These are phyloP conservation scores for Mycena capillaripes DNA, from an alignment of 768 basidiomycete species.

Conservation along the genomic window DNA sequence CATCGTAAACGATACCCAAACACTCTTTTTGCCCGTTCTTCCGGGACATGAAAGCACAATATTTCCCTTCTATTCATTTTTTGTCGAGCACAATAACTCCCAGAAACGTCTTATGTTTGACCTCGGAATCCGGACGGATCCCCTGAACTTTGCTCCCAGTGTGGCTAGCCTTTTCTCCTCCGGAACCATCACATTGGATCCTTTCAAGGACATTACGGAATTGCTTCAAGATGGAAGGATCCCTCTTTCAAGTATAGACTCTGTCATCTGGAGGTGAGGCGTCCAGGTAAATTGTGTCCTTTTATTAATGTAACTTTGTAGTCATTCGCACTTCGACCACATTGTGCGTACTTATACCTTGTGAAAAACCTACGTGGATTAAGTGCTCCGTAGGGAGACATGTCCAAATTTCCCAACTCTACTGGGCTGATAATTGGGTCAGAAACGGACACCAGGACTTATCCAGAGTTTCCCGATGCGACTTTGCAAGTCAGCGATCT, in stretches of 20 bases:
- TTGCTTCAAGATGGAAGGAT: constrained; percentile 21
- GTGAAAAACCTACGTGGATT: too few relatives aligned
- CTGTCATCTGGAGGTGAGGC: constrained; percentile 28
- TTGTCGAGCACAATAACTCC: constrained; percentile 12
- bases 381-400: constrained; percentile 17
- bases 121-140: constrained; percentile 17
- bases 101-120: constrained; percentile 27
- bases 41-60: neutral
- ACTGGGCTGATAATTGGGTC: constrained; percentile 27
- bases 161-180: neutral
- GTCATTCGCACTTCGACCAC: constrained; percentile 27
- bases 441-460: constrained; percentile 19
- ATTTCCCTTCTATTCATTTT: constrained; percentile 16
- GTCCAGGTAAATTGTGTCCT: neutral
- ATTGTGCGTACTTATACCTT: neutral
- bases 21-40: neutral
- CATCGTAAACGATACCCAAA: neutral
- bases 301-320: neutral
- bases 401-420: constrained; percentile 35
- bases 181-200: neutral
- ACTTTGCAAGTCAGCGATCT: constrained; percentile 24
- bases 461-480: constrained; percentile 16
- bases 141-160: neutral
- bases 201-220: constrained; percentile 21
- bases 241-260: constrained; percentile 18